Conservation (phyloP, 805 yeast species). For the Wickerhamiella occidentalis region DNA sequence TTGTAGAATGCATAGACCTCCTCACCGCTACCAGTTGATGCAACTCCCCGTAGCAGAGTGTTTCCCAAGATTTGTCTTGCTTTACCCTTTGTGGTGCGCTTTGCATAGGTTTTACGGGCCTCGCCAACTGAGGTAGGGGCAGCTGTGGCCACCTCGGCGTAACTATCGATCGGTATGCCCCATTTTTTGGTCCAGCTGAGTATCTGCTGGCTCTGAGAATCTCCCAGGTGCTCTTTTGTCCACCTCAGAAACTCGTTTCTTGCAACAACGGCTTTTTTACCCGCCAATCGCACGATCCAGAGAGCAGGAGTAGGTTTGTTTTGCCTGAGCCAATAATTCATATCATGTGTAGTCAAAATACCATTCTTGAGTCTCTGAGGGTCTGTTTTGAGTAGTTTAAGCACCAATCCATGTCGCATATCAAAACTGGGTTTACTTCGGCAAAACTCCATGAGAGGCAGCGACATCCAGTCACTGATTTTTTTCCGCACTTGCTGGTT, state of each 20-base stretch:
- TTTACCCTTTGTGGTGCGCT: slow-evolving; percentile 8
- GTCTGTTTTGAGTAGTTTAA: slow-evolving; percentile 18
- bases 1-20: slow-evolving; percentile 19
- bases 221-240: slow-evolving; percentile 13
- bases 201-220: slow-evolving; percentile 10
- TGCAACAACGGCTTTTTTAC: slow-evolving; percentile 17
- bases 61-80: slow-evolving; percentile 19
- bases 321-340: slow-evolving; percentile 19
- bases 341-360: slow-evolving; percentile 19
- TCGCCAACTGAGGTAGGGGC: slow-evolving; percentile 15
- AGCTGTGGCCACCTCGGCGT: slow-evolving; percentile 14
- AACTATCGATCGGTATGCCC: slow-evolving; percentile 20
- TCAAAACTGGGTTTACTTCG: slow-evolving; percentile 15
- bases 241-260: slow-evolving; percentile 20
- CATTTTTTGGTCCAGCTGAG: slow-evolving; percentile 22
- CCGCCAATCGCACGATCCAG: slow-evolving; percentile 22
- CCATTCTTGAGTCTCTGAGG: slow-evolving; percentile 17
- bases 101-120: slow-evolving; percentile 18
- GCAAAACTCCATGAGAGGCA: slow-evolving; percentile 16
- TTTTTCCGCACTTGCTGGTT: slow-evolving; percentile 13
- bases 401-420: slow-evolving; percentile 20
- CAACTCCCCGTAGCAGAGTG: slow-evolving; percentile 15
- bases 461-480: slow-evolving; percentile 13
- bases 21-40: slow-evolving; percentile 12
- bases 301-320: slow-evolving; percentile 19